Evolutionary conservation across 2,329 filamentous ascomycete genomes (phyloP), one percentile per base, ranked within the genome.

Genomic region (Corynespora cassiicola): DNA sequence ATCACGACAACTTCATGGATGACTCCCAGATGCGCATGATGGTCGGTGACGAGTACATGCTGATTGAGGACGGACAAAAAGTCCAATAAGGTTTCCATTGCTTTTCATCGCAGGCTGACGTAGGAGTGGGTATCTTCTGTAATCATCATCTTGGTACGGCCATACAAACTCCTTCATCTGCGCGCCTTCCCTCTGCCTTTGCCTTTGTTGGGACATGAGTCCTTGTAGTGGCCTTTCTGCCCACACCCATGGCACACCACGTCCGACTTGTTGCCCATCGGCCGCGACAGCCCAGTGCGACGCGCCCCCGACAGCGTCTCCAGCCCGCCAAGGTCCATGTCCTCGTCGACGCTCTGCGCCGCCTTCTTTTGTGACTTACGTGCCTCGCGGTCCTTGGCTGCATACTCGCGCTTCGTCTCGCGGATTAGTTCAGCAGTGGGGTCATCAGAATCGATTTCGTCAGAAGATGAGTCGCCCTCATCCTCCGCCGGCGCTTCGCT

Each of bases 281-380:
- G 15, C 47, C 53, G 26, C 53, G 19, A 17, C 34, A 36, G 12
- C 24, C 27, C 31, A 44, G 28, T 39, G 44, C 58, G 63, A 47
- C 64, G 61, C 25, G 66, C 64, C 24, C 74, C 73, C 42, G 84
- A 87, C 30, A 88, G 81, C 1, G 82, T 85, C 4, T 75, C 77
- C 39, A 84, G 61, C 16, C 75, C 75, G 56, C 85, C 85, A 39
- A 89, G 68, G 45, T 85, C 54, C 39, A 51, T 84, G 34, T 88
- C 75, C 38, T 86, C 81, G 62, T 85, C 86, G 63, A 82, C 82
- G 54, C 79, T 77, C 26, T 81, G 79, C 6, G 80, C 78, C 12
- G 84, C 65, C 49, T 81, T 73, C 53, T 72, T 74, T 56, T 75
- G 76, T 24, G 70, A 69, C 52, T 71, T 65, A 20, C 71, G 69